phyloP scores from a whole-genome alignment of 1,284 basidiomycete genomes.

The Microbotryum lychnidis-dioicae region DNA sequence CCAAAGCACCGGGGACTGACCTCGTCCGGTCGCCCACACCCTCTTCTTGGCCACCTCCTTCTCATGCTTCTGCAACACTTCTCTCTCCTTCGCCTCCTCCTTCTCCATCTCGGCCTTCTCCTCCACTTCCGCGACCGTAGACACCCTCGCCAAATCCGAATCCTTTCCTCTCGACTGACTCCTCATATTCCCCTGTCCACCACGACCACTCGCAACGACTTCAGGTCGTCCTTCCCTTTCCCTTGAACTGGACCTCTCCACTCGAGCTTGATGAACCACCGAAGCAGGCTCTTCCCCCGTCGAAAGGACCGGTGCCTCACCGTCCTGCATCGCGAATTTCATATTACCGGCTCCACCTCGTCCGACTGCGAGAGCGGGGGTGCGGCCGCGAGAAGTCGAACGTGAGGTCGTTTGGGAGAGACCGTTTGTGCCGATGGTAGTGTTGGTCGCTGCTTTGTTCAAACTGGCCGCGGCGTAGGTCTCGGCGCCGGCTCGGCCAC shows the following conservation, averaged over 20 bases:
- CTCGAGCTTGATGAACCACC: constrained; percentile 7
- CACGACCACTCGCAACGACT: constrained; percentile 9
- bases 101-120: constrained; percentile 15
- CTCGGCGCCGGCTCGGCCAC: too few relatives aligned
- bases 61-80: constrained; percentile 12
- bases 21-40: constrained; percentile 18
- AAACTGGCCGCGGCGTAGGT: too few relatives aligned
- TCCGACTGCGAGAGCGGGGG: too few relatives aligned
- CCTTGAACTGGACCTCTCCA: constrained; percentile 13
- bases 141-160: constrained; percentile 15
- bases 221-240: constrained; percentile 13
- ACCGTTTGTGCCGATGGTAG: too few relatives aligned
- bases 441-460: too few relatives aligned
- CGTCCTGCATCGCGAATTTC: too few relatives aligned
- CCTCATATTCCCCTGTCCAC: constrained; percentile 22
- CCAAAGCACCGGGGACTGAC: background rate
- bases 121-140: constrained; percentile 21
- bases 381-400: too few relatives aligned
- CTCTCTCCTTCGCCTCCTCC: constrained; percentile 12
- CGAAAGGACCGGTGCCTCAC: too few relatives aligned
- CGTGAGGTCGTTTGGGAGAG: too few relatives aligned
- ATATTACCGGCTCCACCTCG: too few relatives aligned
- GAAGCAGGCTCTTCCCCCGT: constrained; percentile 17
- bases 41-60: constrained; percentile 14
- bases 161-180: constrained; percentile 11